Base-by-base conservation (phyloP, 169 alveolate species). In the Sarcocystis neurona region DNA sequence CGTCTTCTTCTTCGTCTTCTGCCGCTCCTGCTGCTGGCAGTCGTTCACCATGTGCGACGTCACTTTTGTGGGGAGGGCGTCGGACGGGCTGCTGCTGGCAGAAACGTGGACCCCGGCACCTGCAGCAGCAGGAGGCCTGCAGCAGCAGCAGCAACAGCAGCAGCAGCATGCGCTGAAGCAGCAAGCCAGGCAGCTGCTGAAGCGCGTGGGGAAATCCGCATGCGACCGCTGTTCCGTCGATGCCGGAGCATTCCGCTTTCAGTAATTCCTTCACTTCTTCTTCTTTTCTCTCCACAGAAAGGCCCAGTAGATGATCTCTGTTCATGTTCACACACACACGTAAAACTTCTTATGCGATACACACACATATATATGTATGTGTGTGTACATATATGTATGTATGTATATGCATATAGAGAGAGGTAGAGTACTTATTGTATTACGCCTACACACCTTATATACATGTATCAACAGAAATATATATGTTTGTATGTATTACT, bases 21-120 rank as follows among this genome's bases (percentile, higher is more conserved):
- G 84, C 39, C 39, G n/a, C 15, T 30, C 46, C 0, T 43, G 15
- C 34, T 27, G 84, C 56, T 27, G n/a, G 15, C 20, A 1, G 84
- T 27, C n/a, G 8, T 34, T 41, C 32, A 87, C n/a, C 18, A 93
- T 93, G 95, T 89, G 94, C 74, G 95, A 92, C 41, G 63, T 93
- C 30, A 94, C 97, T 1, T 96, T 94, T 72, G 92, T 96, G 41
- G 94, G 95, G 44, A 93, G 97, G 47, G 95, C 95, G 43, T 89
- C 96, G 0, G 98, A 96, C 82, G 98, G 97, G 5, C 89, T 95
- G 53, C 91, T 96, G 44, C 94, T 96, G 46, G 93, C 94, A 46
- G 97, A 96, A 89, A 91, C 97, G 43, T 95, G 96, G 94, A 79
- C 58, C 44, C 79, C 58, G 27, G 60, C 77, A 48, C 48, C 79